Evolutionary conservation across 73 alveolate species (phyloP).

Genomic region (Strombidium stylifer): DNA sequence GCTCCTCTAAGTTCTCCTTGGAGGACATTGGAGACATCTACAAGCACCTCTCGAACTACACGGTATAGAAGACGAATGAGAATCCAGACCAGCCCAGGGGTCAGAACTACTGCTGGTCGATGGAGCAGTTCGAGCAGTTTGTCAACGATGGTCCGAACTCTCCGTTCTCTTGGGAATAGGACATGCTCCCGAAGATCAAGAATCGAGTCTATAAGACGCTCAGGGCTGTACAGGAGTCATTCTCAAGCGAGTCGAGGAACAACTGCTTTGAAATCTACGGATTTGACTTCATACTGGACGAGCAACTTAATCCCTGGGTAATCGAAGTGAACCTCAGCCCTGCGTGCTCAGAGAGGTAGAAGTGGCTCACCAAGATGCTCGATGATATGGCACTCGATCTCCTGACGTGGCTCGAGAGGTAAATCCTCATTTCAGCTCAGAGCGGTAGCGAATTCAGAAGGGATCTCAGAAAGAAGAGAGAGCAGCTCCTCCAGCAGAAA

Average conservation of each 20-base stretch:
- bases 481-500: slow-evolving; percentile 2
- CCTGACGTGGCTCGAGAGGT: slow-evolving; percentile 8
- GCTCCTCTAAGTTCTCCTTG: slow-evolving; percentile 60
- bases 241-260: slow-evolving; percentile 55
- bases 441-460: slow-evolving; percentile 54
- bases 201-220: slow-evolving; percentile 53
- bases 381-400: slow-evolving; percentile 58
- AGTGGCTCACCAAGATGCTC: slow-evolving; percentile 76
- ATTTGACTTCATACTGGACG: slow-evolving; percentile 86
- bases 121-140: background rate
- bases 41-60: slow-evolving; percentile 76
- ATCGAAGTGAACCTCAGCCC: slow-evolving; percentile 83
- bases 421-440: background rate
- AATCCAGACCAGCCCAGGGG: background rate
- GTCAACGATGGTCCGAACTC: background rate
- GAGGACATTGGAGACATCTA: slow-evolving; percentile 50
- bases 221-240: slow-evolving; percentile 57
- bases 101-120: slow-evolving; percentile 29
- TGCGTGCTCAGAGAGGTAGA: slow-evolving; percentile 81
- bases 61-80: slow-evolving; percentile 43
- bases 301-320: slow-evolving; percentile 77
- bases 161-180: slow-evolving; percentile 3
- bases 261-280: slow-evolving; percentile 94
- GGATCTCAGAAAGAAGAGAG: slow-evolving; percentile 8
- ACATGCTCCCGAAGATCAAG: slow-evolving; percentile 36